phyloP scores from a whole-genome alignment of 2,329 filamentous ascomycete species.

The Phialophora macrospora region DNA sequence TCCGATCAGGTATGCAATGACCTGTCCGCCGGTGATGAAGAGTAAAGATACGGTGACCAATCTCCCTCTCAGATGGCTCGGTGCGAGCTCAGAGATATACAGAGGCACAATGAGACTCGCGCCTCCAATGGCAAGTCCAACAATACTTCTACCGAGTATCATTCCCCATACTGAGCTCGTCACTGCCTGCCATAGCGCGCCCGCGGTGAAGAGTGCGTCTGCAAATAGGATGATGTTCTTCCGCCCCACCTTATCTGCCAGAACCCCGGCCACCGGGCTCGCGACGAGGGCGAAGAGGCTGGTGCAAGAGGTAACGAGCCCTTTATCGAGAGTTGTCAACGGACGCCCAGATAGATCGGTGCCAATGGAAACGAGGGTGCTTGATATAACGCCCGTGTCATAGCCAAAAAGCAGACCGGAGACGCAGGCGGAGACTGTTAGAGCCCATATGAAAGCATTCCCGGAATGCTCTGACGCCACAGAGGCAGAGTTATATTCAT shows the following conservation, averaged over 20 bases:
- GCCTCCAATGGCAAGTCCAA: slow-evolving; percentile 54
- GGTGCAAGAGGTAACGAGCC: slow-evolving; percentile 63
- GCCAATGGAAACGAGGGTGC: slow-evolving; percentile 62
- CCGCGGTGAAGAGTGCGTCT: slow-evolving; percentile 53
- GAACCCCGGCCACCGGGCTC: slow-evolving; percentile 59
- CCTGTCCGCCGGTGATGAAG: slow-evolving; percentile 86
- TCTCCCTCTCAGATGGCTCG: slow-evolving; percentile 73
- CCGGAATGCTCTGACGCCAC: slow-evolving; percentile 35
- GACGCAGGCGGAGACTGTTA: slow-evolving; percentile 63
- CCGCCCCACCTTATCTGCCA: slow-evolving; percentile 57
- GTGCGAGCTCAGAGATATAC: slow-evolving; percentile 86
- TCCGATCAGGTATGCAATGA: slow-evolving; percentile 83
- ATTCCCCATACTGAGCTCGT: slow-evolving; percentile 51
- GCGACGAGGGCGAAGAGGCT: slow-evolving; percentile 63
- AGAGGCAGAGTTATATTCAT: not conserved
- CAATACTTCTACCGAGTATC: slow-evolving; percentile 53
- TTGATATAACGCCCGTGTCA: slow-evolving; percentile 67
- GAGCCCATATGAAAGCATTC: slow-evolving; percentile 58
- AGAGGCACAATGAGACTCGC: slow-evolving; percentile 79
- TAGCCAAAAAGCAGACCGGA: slow-evolving; percentile 66
- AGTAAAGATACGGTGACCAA: slow-evolving; percentile 81
- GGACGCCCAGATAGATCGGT: slow-evolving; percentile 57
- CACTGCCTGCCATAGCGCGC: slow-evolving; percentile 51
- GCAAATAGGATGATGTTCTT: slow-evolving; percentile 55
- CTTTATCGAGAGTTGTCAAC: slow-evolving; percentile 62